phyloP scores from a whole-genome alignment of 225 moss, liverwort and hornwort species.

The Rhytidiadelphus loreus region DNA sequence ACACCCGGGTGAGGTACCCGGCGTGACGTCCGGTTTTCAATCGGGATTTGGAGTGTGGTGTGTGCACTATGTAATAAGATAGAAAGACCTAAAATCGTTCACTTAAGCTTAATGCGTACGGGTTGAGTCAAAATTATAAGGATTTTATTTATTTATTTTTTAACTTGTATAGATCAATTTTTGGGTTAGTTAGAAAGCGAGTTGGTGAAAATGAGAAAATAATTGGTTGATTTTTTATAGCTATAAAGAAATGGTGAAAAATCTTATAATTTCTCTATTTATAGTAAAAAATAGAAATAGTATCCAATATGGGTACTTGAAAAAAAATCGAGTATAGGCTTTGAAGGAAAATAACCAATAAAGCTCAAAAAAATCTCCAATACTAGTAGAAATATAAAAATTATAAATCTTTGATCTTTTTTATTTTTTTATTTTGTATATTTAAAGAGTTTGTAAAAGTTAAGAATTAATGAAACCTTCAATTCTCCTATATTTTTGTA shows the following conservation, averaged over 20 bases:
- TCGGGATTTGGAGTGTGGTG: background rate
- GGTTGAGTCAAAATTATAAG: no score
- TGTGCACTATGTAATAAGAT: background rate
- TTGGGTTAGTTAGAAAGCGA: background rate
- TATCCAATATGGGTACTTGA: accelerated
- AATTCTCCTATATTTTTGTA: no score
- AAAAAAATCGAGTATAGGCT: background rate
- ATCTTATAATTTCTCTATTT: background rate
- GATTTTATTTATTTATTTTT: background rate
- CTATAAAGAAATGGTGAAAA: background rate
- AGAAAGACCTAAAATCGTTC: background rate
- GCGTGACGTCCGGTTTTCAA: background rate
- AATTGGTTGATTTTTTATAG: background rate
- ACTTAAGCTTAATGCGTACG: no score
- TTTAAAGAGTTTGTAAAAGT: no score
- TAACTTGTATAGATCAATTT: background rate
- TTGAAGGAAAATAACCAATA: background rate
- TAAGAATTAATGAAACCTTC: no score
- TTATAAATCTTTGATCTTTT: background rate
- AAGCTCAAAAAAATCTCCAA: background rate
- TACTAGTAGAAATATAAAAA: no score
- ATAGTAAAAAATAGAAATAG: accelerated
- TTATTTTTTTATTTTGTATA: background rate
- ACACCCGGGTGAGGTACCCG: background rate
- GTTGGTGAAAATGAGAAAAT: background rate